These are phyloP conservation scores for Halenospora varia DNA, from an alignment of 495 filamentous ascomycete genomes.

Conservation along the genomic window DNA sequence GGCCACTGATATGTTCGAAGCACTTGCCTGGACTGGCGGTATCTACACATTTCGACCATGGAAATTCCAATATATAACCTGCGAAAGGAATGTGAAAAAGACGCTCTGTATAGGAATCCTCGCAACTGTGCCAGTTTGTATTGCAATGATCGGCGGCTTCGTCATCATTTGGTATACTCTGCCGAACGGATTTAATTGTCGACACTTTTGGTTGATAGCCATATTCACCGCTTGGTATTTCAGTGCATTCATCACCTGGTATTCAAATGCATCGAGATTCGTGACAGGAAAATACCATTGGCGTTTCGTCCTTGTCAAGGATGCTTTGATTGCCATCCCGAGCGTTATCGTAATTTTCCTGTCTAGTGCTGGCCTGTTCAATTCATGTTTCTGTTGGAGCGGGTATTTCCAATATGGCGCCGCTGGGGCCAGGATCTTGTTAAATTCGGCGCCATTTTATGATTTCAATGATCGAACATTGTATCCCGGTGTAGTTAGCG, in stretches of 20 bases:
- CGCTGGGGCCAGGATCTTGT: too few species aligned
- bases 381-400: constrained; percentile 29
- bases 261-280: not conserved
- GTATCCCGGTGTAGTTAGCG: too few species aligned
- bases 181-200: constrained; percentile 26
- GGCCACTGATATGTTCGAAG: not conserved
- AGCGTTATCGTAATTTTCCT: constrained; percentile 23
- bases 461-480: too few species aligned
- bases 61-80: constrained; percentile 1
- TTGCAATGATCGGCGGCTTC: constrained; percentile 6
- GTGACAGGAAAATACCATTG: constrained; percentile 13
- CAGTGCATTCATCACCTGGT: not conserved
- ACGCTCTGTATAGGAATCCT: not conserved
- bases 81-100: not conserved
- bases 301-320: constrained; percentile 20
- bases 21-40: constrained; percentile 24
- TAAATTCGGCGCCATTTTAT: too few species aligned
- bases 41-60: constrained; percentile 28
- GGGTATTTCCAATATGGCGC: too few species aligned
- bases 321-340: constrained; percentile 19
- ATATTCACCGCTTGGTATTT: not conserved
- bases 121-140: not conserved
- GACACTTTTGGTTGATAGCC: constrained; percentile 16
- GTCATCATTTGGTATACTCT: constrained; percentile 23
- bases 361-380: constrained; percentile 24